Conservation (phyloP, 495 filamentous ascomycete species). For the Penicillium alfredii region DNA sequence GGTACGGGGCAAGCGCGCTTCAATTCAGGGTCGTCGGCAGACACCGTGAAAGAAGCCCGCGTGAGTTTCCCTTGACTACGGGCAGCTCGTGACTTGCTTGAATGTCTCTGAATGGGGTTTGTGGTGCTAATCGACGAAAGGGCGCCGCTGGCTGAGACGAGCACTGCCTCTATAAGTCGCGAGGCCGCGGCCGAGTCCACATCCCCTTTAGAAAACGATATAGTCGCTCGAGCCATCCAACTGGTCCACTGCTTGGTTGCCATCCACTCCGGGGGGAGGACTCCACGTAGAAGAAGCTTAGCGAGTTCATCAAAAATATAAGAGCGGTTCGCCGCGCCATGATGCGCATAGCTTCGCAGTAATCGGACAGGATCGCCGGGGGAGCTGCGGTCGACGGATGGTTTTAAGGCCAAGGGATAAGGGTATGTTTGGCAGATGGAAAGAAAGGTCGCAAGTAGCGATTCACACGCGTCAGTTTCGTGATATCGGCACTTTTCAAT, state of each 20-base stretch:
- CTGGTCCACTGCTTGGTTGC: constrained; percentile 38
- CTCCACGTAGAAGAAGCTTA: constrained; percentile 31
- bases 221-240: constrained; percentile 38
- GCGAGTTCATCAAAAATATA: constrained; percentile 37
- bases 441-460: constrained; percentile 30
- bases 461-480: constrained; percentile 36
- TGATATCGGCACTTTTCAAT: constrained; percentile 30
- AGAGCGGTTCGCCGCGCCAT: constrained; percentile 16
- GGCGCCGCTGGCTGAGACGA: constrained; percentile 28
- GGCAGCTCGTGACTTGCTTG: neutral
- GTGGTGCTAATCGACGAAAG: constrained; percentile 1
- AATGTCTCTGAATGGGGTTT: neutral
- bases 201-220: constrained; percentile 37
- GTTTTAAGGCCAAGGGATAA: constrained; percentile 30
- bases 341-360: constrained; percentile 27
- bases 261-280: constrained; percentile 46
- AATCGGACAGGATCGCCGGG: constrained; percentile 28
- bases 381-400: constrained; percentile 5
- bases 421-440: constrained; percentile 21
- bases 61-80: constrained; percentile 13
- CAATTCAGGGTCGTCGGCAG: neutral
- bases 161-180: constrained; percentile 34
- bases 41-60: constrained; percentile 12
- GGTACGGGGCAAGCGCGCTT: constrained; percentile 30
- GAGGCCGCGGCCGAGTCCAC: constrained; percentile 31